Evolutionary conservation across 441 rosid genomes (phyloP).

Genomic region (Adansonia madagascariensis): DNA sequence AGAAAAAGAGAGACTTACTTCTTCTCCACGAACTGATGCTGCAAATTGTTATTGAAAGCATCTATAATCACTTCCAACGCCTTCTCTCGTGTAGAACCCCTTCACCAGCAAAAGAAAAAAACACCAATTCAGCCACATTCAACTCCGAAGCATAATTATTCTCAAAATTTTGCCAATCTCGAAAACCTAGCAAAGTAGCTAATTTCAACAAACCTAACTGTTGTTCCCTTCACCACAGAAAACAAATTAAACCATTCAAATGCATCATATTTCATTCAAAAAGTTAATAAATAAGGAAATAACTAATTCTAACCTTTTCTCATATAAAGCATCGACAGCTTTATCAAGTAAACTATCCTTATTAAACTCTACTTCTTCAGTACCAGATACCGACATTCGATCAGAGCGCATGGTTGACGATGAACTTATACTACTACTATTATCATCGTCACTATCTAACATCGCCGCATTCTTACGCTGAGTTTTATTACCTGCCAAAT

Average conservation of each 20-base stretch:
- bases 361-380: conserved; percentile 64
- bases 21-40: conserved; percentile 75
- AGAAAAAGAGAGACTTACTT: conserved; percentile 49
- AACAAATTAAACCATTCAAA: background rate
- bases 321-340: conserved; percentile 83
- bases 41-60: conserved; percentile 71
- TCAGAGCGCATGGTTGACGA: conserved; percentile 74
- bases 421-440: conserved; percentile 76
- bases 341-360: conserved; percentile 72
- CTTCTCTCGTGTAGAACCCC: conserved; percentile 87
- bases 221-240: conserved; percentile 1
- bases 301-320: conserved; percentile 60
- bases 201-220: background rate
- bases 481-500: conserved; percentile 52
- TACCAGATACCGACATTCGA: conserved; percentile 45
- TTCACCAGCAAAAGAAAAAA: conserved; percentile 33
- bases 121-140: conserved; percentile 20
- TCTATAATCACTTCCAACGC: conserved; percentile 74
- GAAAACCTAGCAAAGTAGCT: background rate
- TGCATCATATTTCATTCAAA: background rate
- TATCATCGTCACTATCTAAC: conserved; percentile 79
- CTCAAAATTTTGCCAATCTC: conserved; percentile 8
- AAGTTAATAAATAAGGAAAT: background rate
- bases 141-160: background rate
- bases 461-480: conserved; percentile 58